These are phyloP conservation scores for Tetracladium setigerum DNA, from an alignment of 495 filamentous ascomycete species.

Conservation along the genomic window DNA sequence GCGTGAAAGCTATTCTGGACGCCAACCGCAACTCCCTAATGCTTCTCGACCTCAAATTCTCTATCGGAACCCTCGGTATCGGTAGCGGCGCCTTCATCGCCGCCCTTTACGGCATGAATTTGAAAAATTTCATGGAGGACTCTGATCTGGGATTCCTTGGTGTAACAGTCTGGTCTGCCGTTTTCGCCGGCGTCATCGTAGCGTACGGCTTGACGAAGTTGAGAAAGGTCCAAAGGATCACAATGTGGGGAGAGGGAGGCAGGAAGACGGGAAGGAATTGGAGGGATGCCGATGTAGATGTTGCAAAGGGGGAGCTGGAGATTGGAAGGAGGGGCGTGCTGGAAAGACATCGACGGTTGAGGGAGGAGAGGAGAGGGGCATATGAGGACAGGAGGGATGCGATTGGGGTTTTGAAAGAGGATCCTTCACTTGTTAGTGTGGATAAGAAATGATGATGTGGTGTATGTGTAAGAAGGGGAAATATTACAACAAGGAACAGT, in stretches of 20 bases:
- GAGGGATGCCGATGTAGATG: conserved; percentile 5
- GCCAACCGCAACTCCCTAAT: conserved; percentile 98
- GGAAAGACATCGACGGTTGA: conserved; percentile 1
- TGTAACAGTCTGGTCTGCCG: conserved; percentile 60
- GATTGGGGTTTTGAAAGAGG: too few relatives aligned
- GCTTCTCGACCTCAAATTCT: conserved; percentile 95
- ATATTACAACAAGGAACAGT: too few relatives aligned
- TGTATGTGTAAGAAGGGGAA: too few relatives aligned
- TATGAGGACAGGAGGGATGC: not conserved
- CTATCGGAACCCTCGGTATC: conserved; percentile 85
- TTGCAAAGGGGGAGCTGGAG: not conserved
- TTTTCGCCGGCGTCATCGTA: conserved; percentile 69
- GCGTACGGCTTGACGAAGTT: conserved; percentile 74
- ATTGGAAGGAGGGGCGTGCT: conserved; percentile 1
- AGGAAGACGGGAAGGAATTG: conserved; percentile 13
- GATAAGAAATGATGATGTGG: too few relatives aligned
- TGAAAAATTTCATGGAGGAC: conserved; percentile 98
- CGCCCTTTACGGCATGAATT: conserved; percentile 97
- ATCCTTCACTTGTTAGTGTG: too few relatives aligned
- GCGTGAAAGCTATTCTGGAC: conserved; percentile 93
- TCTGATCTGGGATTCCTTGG: conserved; percentile 79
- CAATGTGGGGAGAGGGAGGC: conserved; percentile 53
- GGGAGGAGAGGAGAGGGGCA: conserved; percentile 3
- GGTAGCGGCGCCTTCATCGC: conserved; percentile 91
- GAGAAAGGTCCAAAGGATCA: conserved; percentile 79